Percentiles rank a stretch among this genome's conserved stretches.
phyloP scores from a whole-genome alignment of 75 land plant species.

The Cupressus sempervirens region DNA sequence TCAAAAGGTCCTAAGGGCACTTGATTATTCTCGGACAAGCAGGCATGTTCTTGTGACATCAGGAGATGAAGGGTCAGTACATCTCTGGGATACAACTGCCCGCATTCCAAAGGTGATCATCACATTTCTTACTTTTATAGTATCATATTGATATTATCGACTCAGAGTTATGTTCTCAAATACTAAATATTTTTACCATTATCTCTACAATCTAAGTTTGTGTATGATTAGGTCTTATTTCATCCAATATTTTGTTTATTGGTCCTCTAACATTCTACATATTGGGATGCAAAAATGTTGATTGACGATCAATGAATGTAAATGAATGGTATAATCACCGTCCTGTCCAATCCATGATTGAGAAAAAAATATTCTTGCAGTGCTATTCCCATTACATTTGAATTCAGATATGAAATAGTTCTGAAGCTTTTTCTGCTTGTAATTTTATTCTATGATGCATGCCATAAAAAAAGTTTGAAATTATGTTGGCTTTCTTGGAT shows the following conservation, averaged over 20 bases:
- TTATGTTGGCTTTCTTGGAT: background rate
- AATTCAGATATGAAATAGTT: background rate
- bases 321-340: background rate
- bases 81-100: constrained; percentile 50
- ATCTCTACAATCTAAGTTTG: background rate
- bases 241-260: background rate
- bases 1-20: constrained; percentile 37
- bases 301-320: background rate
- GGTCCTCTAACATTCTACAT: background rate
- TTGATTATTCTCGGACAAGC: constrained; percentile 52
- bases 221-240: background rate
- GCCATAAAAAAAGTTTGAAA: background rate
- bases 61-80: constrained; percentile 50
- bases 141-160: background rate
- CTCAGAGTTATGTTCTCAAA: background rate
- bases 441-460: background rate
- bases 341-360: background rate
- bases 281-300: too few relatives aligned
- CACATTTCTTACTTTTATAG: background rate
- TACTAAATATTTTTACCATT: background rate
- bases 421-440: background rate
- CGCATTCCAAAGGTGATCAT: constrained; percentile 42
- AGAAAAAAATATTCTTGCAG: background rate
- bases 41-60: constrained; percentile 43
- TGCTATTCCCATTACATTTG: background rate